Evolutionary conservation across 1,284 basidiomycete species (phyloP).

Genomic region (Moesziomyces antarcticus): DNA sequence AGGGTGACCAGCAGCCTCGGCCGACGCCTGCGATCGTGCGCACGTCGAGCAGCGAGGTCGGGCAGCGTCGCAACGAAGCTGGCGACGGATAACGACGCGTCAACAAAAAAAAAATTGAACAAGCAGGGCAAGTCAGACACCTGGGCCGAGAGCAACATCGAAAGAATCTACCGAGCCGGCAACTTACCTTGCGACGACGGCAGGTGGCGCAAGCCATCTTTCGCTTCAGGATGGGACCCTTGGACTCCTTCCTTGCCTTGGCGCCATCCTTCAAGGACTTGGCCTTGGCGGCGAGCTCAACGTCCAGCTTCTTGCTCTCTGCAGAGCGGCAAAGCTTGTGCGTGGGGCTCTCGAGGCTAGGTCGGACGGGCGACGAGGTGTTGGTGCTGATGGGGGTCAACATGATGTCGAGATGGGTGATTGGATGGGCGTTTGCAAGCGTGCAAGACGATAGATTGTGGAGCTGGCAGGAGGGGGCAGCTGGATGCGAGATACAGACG

Average conservation of each 20-base stretch:
- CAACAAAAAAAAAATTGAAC: background rate
- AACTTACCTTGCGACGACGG: slow-evolving; percentile 48
- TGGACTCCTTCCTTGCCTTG: slow-evolving; percentile 49
- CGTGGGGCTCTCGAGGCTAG: slow-evolving; percentile 36
- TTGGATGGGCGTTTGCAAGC: background rate
- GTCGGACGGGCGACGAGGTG: slow-evolving; percentile 37
- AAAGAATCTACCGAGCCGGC: background rate
- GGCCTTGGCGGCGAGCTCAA: slow-evolving; percentile 44
- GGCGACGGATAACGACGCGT: slow-evolving; percentile 24
- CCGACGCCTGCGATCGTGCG: slow-evolving; percentile 49
- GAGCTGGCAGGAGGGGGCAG: slow-evolving; percentile 11
- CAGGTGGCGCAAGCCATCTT: slow-evolving; percentile 54
- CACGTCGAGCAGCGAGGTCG: slow-evolving; percentile 52
- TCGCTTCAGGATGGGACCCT: slow-evolving; percentile 50
- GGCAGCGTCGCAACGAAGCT: slow-evolving; percentile 53
- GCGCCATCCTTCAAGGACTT: slow-evolving; percentile 45
- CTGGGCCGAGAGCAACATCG: no score
- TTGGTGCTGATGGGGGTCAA: slow-evolving; percentile 50
- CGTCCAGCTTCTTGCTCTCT: slow-evolving; percentile 46
- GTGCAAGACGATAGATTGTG: background rate
- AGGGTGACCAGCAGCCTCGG: slow-evolving; percentile 51
- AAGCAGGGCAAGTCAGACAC: slow-evolving; percentile 8
- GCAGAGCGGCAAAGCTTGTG: slow-evolving; percentile 43
- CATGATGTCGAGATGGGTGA: slow-evolving; percentile 18
- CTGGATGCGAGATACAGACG: slow-evolving; percentile 26